phyloP scores from a whole-genome alignment of 2,329 filamentous ascomycete genomes.

The Cytospora leucostoma region DNA sequence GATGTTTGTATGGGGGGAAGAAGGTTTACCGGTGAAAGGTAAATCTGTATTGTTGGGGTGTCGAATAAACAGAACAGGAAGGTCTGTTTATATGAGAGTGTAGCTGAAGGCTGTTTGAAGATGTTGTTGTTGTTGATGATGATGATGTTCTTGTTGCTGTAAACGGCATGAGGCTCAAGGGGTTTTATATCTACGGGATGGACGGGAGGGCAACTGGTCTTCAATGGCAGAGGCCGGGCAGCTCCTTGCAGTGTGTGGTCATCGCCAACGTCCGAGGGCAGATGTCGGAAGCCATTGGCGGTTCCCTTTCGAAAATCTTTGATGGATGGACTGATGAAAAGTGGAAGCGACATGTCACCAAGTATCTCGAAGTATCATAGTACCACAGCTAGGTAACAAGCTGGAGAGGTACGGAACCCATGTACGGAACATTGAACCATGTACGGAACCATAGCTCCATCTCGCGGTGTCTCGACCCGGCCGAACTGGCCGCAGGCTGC shows the following conservation, averaged over 20 bases:
- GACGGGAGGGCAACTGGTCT: too few species aligned
- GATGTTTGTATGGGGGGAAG: background rate
- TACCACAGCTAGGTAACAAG: background rate
- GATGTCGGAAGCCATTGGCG: conserved; percentile 19
- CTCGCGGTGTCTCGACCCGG: background rate
- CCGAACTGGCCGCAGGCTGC: background rate
- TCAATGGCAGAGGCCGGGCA: too few species aligned
- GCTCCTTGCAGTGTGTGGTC: conserved; percentile 6
- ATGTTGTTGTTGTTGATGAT: too few species aligned
- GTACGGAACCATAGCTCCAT: background rate
- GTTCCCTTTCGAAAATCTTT: conserved; percentile 22
- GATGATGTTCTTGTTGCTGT: too few species aligned
- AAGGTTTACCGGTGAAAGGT: conserved; percentile 1
- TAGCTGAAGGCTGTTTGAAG: too few species aligned
- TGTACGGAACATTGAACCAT: too few species aligned
- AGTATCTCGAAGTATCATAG: background rate
- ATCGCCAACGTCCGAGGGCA: conserved; percentile 21
- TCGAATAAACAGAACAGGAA: too few species aligned
- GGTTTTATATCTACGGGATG: too few species aligned
- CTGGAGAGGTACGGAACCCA: too few species aligned
- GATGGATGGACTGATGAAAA: conserved; percentile 28
- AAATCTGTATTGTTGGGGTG: background rate
- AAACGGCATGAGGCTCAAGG: too few species aligned
- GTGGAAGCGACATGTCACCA: conserved; percentile 26
- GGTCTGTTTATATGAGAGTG: too few species aligned